Evolutionary conservation across 2,329 filamentous ascomycete species (phyloP).

Genomic region (Epichloe sylvatica): DNA sequence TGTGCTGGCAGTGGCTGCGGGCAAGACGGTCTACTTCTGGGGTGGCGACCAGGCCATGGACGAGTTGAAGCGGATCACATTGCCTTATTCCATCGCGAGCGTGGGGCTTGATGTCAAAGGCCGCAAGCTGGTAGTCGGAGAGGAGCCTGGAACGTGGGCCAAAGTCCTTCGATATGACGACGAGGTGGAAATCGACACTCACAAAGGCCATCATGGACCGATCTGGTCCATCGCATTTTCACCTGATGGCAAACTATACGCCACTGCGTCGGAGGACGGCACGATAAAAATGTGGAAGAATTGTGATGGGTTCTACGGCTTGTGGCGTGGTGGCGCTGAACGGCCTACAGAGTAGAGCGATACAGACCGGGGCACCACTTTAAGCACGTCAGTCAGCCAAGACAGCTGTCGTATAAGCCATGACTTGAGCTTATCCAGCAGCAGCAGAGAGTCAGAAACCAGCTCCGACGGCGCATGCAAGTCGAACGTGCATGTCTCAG

Average conservation of each 20-base stretch:
- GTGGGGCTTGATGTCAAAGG: slow-evolving; percentile 75
- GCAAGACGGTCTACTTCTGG: slow-evolving; percentile 88
- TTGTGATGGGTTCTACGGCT: slow-evolving; percentile 49
- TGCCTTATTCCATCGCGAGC: slow-evolving; percentile 77
- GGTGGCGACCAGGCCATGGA: slow-evolving; percentile 56
- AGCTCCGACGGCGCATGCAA: slow-evolving; percentile 1
- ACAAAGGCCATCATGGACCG: slow-evolving; percentile 93
- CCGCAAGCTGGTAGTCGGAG: slow-evolving; percentile 76
- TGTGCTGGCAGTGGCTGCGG: slow-evolving; percentile 81
- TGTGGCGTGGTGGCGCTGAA: slow-evolving; percentile 42
- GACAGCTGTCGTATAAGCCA: slow-evolving; percentile 4
- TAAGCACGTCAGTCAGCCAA: slow-evolving; percentile 2
- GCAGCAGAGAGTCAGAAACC: slow-evolving; percentile 5
- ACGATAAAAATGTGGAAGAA: slow-evolving; percentile 89
- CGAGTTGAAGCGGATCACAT: slow-evolving; percentile 63
- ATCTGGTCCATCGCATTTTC: slow-evolving; percentile 95
- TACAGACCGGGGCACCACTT: slow-evolving; percentile 8
- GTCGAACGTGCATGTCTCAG: neutral
- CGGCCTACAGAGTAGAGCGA: slow-evolving; percentile 24
- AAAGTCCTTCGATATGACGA: slow-evolving; percentile 82
- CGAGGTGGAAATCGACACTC: slow-evolving; percentile 71
- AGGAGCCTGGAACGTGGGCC: slow-evolving; percentile 91
- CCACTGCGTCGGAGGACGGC: slow-evolving; percentile 90
- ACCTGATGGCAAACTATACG: slow-evolving; percentile 89
- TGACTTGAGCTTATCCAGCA: slow-evolving; percentile 8